Evolutionary conservation across 1,284 basidiomycete genomes (phyloP).

Genomic region (Ustilago curta): DNA sequence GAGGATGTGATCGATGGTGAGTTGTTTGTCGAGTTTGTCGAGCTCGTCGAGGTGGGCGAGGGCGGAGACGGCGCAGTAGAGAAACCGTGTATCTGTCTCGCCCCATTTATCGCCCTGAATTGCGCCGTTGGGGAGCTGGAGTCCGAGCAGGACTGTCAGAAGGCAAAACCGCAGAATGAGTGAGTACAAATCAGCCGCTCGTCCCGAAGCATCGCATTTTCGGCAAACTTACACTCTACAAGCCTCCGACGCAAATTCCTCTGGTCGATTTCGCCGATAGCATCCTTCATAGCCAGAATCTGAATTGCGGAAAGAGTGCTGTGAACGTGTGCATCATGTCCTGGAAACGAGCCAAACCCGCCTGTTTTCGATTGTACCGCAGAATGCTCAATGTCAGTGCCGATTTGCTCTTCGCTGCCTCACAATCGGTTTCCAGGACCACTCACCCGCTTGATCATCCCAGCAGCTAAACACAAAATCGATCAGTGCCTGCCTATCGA

Average conservation of each 20-base stretch:
- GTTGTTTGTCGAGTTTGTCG: constrained; percentile 71
- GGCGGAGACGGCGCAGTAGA: constrained; percentile 84
- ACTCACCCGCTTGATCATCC: constrained; percentile 71
- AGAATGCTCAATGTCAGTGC: too few relatives aligned
- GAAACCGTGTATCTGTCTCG: constrained; percentile 91
- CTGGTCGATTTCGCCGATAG: constrained; percentile 75
- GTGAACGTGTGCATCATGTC: constrained; percentile 90
- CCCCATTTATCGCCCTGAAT: constrained; percentile 92
- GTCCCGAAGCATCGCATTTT: too few relatives aligned
- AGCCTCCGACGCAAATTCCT: constrained; percentile 72
- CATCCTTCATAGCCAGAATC: constrained; percentile 86
- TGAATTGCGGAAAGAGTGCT: constrained; percentile 92
- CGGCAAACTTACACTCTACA: constrained; percentile 76
- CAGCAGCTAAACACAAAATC: constrained; percentile 93
- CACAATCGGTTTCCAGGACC: too few relatives aligned
- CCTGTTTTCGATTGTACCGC: too few relatives aligned
- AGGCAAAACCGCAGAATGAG: background rate
- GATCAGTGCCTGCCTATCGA: constrained; percentile 85
- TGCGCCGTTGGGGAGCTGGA: constrained; percentile 78
- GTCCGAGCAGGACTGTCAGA: constrained; percentile 74
- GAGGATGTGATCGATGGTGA: constrained; percentile 79
- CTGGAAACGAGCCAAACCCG: constrained; percentile 89
- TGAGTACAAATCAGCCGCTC: background rate
- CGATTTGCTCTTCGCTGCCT: too few relatives aligned
- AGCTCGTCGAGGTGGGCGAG: constrained; percentile 81